A percentile compares a stretch with the other conserved stretches of the same genome.
phyloP scores from a whole-genome alignment of 306 rosid species.

The Hylodesmum podocarpum region DNA sequence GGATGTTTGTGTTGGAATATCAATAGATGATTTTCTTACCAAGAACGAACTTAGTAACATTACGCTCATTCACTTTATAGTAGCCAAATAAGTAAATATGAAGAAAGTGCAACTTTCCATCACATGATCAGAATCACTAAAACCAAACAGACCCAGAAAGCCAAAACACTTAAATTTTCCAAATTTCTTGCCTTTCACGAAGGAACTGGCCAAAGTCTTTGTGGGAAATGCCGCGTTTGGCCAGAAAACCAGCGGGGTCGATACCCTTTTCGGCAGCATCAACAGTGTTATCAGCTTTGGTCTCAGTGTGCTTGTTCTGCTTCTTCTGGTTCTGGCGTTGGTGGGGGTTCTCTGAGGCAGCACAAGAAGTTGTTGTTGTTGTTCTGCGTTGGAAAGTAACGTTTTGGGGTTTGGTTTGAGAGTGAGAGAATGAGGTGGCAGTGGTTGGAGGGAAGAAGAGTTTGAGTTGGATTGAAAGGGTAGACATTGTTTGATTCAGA shows the following conservation, averaged over 20 bases:
- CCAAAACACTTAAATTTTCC: not conserved
- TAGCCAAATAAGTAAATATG: too few relatives aligned
- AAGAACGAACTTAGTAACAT: too few relatives aligned
- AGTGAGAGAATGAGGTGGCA: slow-evolving; percentile 33
- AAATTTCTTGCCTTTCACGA: slow-evolving; percentile 71
- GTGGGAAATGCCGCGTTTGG: slow-evolving; percentile 74
- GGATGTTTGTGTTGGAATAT: too few relatives aligned
- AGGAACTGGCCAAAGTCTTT: slow-evolving; percentile 81
- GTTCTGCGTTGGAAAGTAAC: slow-evolving; percentile 49
- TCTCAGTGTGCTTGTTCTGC: slow-evolving; percentile 20
- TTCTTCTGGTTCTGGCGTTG: slow-evolving; percentile 34
- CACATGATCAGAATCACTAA: not conserved
- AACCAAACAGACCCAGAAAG: slow-evolving; percentile 21
- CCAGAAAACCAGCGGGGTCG: slow-evolving; percentile 86
- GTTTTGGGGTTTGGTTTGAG: slow-evolving; percentile 37
- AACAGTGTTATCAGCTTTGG: slow-evolving; percentile 32
- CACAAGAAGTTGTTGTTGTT: slow-evolving; percentile 46
- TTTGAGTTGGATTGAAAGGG: slow-evolving; percentile 46
- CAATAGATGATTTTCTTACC: too few relatives aligned
- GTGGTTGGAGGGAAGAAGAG: slow-evolving; percentile 37
- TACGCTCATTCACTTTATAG: too few relatives aligned
- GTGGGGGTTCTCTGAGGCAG: slow-evolving; percentile 67
- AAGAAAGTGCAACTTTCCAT: slow-evolving; percentile 19
- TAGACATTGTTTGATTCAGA: slow-evolving; percentile 44
- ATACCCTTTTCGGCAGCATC: slow-evolving; percentile 60